Percentiles rank a stretch among this genome's conserved stretches.
phyloP scores from a whole-genome alignment of 2,329 filamentous ascomycete genomes.

The Clarireedia monteithiana region DNA sequence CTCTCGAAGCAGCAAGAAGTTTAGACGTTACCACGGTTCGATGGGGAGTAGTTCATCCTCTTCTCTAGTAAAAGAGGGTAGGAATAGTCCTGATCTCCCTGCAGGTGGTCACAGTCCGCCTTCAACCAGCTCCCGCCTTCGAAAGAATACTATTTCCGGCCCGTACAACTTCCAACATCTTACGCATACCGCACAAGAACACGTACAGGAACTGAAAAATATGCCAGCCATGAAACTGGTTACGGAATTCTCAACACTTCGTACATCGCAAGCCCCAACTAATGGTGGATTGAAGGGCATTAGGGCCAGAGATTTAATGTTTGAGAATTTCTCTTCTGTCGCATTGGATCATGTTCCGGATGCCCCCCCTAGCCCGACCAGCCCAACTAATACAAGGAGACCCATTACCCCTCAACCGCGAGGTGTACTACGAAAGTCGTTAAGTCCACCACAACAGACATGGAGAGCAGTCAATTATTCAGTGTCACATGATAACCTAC shows the following conservation, averaged over 20 bases:
- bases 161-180: slow-evolving; percentile 63
- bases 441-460: slow-evolving; percentile 25
- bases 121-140: slow-evolving; percentile 1
- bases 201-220: slow-evolving; percentile 35
- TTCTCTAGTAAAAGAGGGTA: neutral
- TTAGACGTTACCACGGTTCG: slow-evolving; percentile 39
- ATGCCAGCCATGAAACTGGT: slow-evolving; percentile 36
- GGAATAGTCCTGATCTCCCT: neutral
- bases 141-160: slow-evolving; percentile 41
- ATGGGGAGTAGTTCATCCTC: slow-evolving; percentile 12
- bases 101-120: slow-evolving; percentile 1
- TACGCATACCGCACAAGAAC: slow-evolving; percentile 47
- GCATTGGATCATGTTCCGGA: slow-evolving; percentile 25
- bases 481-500: slow-evolving; percentile 31
- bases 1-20: slow-evolving; percentile 40
- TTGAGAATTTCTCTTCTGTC: slow-evolving; percentile 42
- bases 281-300: slow-evolving; percentile 32
- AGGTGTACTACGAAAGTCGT: slow-evolving; percentile 3
- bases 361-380: slow-evolving; percentile 10
- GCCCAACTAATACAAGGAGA: slow-evolving; percentile 9
- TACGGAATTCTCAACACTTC: slow-evolving; percentile 37
- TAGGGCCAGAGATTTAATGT: slow-evolving; percentile 36
- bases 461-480: slow-evolving; percentile 15
- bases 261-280: slow-evolving; percentile 31
- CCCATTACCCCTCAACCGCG: slow-evolving; percentile 14